Percentiles rank a stretch among this genome's conserved stretches.
Evolutionary conservation across 441 rosid genomes (phyloP).

Genomic region (Gossypium aridum): DNA sequence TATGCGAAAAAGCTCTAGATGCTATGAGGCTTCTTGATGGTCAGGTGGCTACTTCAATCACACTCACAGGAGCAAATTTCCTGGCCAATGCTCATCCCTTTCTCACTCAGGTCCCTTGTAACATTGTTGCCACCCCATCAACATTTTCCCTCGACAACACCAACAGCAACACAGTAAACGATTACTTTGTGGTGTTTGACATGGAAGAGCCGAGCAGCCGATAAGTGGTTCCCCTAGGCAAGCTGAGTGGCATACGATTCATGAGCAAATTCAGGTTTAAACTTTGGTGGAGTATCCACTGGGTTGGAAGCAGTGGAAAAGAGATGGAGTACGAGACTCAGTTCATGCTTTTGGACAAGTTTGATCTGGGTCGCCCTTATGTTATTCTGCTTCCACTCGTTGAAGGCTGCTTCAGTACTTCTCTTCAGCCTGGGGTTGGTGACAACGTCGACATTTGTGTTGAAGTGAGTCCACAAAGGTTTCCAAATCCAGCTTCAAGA

Average conservation of each 20-base stretch:
- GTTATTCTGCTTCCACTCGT: slow-evolving; percentile 62
- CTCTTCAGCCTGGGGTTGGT: slow-evolving; percentile 46
- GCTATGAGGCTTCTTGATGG: too few species aligned
- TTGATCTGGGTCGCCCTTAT: slow-evolving; percentile 46
- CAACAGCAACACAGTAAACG: not conserved
- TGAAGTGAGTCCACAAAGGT: slow-evolving; percentile 77
- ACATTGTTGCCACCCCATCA: slow-evolving; percentile 19
- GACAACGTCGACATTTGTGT: slow-evolving; percentile 64
- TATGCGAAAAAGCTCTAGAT: too few species aligned
- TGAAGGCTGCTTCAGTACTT: slow-evolving; percentile 58
- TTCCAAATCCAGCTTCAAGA: slow-evolving; percentile 31
- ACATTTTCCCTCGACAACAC: not conserved
- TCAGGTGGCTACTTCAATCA: too few species aligned
- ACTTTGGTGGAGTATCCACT: slow-evolving; percentile 33
- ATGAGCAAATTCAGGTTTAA: slow-evolving; percentile 32
- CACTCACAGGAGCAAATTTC: slow-evolving; percentile 5
- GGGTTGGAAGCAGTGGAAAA: slow-evolving; percentile 21
- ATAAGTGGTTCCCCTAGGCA: slow-evolving; percentile 23
- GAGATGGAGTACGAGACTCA: slow-evolving; percentile 31
- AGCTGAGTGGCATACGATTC: slow-evolving; percentile 22
- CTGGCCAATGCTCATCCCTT: slow-evolving; percentile 26
- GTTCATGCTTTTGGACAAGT: slow-evolving; percentile 25
- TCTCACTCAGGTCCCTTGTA: slow-evolving; percentile 24
- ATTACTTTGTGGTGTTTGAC: slow-evolving; percentile 26
- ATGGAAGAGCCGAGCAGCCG: slow-evolving; percentile 6